Conservation (phyloP, 805 yeast species). For the Saccharomycopsis babjevae region DNA sequence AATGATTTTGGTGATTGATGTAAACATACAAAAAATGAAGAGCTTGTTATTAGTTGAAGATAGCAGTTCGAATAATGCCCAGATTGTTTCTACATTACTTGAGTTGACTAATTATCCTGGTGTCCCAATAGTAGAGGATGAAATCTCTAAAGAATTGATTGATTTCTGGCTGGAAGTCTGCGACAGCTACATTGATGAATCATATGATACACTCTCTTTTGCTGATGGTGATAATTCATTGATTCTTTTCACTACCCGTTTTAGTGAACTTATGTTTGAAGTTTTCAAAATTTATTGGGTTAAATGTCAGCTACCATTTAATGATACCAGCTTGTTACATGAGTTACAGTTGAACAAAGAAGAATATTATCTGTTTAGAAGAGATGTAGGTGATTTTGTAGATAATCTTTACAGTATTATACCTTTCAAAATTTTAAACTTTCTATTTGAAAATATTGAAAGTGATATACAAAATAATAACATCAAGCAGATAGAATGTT, state of each 20-base stretch:
- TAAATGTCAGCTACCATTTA: slow-evolving; percentile 40
- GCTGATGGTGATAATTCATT: slow-evolving; percentile 28
- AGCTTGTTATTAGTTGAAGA: slow-evolving; percentile 29
- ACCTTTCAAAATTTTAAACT: slow-evolving; percentile 40
- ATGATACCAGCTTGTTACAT: slow-evolving; percentile 22
- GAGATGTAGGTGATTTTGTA: slow-evolving; percentile 68
- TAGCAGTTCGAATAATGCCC: slow-evolving; percentile 21
- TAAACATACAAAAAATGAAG: slow-evolving; percentile 34
- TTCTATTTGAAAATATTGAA: slow-evolving; percentile 30
- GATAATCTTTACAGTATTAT: slow-evolving; percentile 61
- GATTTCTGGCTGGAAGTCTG: slow-evolving; percentile 63
- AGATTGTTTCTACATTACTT: slow-evolving; percentile 39
- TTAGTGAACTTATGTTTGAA: slow-evolving; percentile 29
- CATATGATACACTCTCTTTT: slow-evolving; percentile 26
- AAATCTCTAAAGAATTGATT: slow-evolving; percentile 42
- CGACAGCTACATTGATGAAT: slow-evolving; percentile 44
- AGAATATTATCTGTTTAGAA: slow-evolving; percentile 60
- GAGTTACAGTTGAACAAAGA: slow-evolving; percentile 24
- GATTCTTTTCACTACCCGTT: slow-evolving; percentile 24
- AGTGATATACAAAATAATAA: slow-evolving; percentile 19
- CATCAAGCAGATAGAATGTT: slow-evolving; percentile 38
- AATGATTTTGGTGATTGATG: slow-evolving; percentile 25
- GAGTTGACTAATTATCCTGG: slow-evolving; percentile 48
- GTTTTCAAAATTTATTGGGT: slow-evolving; percentile 59
- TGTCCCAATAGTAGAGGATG: slow-evolving; percentile 49